Percentiles rank a stretch among this genome's conserved stretches.
Evolutionary conservation across 2,329 filamentous ascomycete genomes (phyloP).

Genomic region (Calonectria leucothoes): DNA sequence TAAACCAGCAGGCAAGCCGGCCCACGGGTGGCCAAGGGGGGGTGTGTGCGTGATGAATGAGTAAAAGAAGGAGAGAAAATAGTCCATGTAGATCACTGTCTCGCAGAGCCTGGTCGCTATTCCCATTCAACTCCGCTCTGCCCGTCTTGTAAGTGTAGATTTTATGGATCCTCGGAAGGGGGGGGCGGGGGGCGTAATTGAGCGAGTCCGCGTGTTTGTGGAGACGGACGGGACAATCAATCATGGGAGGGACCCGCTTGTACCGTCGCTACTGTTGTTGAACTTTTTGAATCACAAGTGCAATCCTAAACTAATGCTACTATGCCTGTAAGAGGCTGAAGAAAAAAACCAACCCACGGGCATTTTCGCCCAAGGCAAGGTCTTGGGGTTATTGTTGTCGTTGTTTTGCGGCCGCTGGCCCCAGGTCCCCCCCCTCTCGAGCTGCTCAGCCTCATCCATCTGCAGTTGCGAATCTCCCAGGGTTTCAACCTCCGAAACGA

Average conservation of each 20-base stretch:
- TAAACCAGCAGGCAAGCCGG: no score
- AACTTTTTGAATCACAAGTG: neutral
- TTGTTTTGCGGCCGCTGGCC: neutral
- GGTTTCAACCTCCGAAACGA: constrained; percentile 13
- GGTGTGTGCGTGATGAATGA: neutral
- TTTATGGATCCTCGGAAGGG: neutral
- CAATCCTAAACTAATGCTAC: neutral
- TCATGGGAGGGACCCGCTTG: no score
- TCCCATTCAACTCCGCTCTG: neutral
- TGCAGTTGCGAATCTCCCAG: constrained; percentile 7
- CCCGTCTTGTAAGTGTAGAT: neutral
- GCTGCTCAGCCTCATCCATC: constrained; percentile 7
- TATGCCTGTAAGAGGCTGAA: neutral
- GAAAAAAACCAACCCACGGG: neutral
- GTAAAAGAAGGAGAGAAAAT: no score
- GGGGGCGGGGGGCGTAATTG: neutral
- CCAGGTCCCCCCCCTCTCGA: neutral
- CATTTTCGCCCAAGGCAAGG: neutral
- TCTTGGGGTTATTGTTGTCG: neutral
- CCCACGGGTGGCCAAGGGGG: no score
- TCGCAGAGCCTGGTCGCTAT: neutral
- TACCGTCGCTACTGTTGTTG: no score
- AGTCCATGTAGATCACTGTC: neutral
- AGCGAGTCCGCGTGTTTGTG: neutral
- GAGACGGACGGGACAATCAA: neutral